A percentile compares a stretch with the other conserved stretches of the same genome.
phyloP scores from a whole-genome alignment of 1,284 basidiomycete genomes.

The Ustanciosporium gigantosporum region DNA sequence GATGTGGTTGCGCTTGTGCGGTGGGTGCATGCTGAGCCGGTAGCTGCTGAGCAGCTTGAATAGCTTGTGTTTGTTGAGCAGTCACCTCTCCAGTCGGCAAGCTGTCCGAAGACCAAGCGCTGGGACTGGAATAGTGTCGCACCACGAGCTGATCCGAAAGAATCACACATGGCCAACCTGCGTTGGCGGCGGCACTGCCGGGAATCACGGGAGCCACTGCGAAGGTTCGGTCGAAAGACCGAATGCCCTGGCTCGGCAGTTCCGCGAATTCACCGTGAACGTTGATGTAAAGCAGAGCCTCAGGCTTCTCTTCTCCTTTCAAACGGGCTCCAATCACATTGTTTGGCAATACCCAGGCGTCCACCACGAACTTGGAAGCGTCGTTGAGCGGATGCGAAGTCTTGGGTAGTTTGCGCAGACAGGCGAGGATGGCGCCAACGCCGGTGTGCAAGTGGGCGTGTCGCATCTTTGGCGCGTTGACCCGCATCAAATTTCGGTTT shows the following conservation, averaged over 20 bases:
- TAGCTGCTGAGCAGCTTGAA: slow-evolving; percentile 10
- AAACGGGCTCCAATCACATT: slow-evolving; percentile 62
- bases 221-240: slow-evolving; percentile 92
- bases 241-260: slow-evolving; percentile 68
- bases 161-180: slow-evolving; percentile 87
- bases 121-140: slow-evolving; percentile 78
- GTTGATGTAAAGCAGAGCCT: slow-evolving; percentile 72
- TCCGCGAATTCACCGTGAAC: slow-evolving; percentile 92
- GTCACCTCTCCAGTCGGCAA: slow-evolving; percentile 43
- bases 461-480: slow-evolving; percentile 38
- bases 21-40: neutral
- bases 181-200: slow-evolving; percentile 77
- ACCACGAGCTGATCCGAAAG: slow-evolving; percentile 85
- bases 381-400: slow-evolving; percentile 76
- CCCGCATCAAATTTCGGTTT: slow-evolving; percentile 58
- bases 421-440: slow-evolving; percentile 70
- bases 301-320: slow-evolving; percentile 59
- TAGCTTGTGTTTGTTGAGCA: slow-evolving; percentile 13
- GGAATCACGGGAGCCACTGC: slow-evolving; percentile 78
- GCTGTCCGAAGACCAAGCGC: slow-evolving; percentile 66
- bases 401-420: slow-evolving; percentile 71
- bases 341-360: slow-evolving; percentile 70
- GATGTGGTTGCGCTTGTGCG: neutral
- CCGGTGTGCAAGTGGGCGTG: slow-evolving; percentile 68
- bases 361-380: slow-evolving; percentile 76